phyloP scores from a whole-genome alignment of 2,329 filamentous ascomycete species.

The Chrysosporium keratinophilum region DNA sequence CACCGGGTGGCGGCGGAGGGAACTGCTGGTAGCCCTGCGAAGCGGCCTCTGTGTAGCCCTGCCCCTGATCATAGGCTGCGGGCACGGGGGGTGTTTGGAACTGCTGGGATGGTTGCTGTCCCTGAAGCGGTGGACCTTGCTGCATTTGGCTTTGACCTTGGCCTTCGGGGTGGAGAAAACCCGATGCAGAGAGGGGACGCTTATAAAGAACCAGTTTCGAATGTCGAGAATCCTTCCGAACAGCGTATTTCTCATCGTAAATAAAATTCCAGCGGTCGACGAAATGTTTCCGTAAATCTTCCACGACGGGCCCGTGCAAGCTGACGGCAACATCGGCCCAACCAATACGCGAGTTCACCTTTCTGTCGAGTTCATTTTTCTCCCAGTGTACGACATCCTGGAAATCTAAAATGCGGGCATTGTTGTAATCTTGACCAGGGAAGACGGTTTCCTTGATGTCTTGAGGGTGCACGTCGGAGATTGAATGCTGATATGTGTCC shows the following conservation, averaged over 20 bases:
- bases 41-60: neutral
- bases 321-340: slow-evolving; percentile 97
- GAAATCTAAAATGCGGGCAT: slow-evolving; percentile 94
- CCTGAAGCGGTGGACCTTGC: slow-evolving; percentile 9
- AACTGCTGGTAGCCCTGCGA: slow-evolving; percentile 19
- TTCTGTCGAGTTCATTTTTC: slow-evolving; percentile 81
- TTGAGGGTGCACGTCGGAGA: slow-evolving; percentile 75
- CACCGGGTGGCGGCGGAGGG: slow-evolving; percentile 33
- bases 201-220: slow-evolving; percentile 28
- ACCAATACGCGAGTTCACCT: slow-evolving; percentile 87
- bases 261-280: slow-evolving; percentile 93
- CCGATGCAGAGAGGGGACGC: slow-evolving; percentile 22
- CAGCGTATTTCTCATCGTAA: slow-evolving; percentile 67
- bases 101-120: slow-evolving; percentile 11
- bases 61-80: slow-evolving; percentile 16
- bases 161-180: slow-evolving; percentile 13
- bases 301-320: slow-evolving; percentile 76
- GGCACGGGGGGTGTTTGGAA: slow-evolving; percentile 1
- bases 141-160: slow-evolving; percentile 12
- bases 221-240: slow-evolving; percentile 45
- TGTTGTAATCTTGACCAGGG: slow-evolving; percentile 96
- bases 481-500: slow-evolving; percentile 75
- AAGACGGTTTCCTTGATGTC: slow-evolving; percentile 66
- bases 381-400: slow-evolving; percentile 86
- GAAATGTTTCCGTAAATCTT: slow-evolving; percentile 94